A percentile compares a stretch with the other conserved stretches of the same genome.
These are phyloP conservation scores for Gomphus sp. DNA, from an alignment of 1,284 basidiomycete genomes.

Conservation along the genomic window DNA sequence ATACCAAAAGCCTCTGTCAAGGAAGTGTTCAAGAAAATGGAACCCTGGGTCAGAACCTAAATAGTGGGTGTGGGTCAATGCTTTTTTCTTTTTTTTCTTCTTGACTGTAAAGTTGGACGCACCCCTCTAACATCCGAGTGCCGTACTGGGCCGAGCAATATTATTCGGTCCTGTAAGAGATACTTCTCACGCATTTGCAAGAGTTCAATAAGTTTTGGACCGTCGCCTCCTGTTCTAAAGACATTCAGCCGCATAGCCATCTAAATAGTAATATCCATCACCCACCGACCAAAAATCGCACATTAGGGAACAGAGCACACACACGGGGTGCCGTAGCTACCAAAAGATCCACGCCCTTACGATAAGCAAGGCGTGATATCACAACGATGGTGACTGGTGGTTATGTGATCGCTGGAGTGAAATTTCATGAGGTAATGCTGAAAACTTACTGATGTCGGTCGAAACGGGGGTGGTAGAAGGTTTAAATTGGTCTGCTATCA, in stretches of 20 bases:
- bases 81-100: background rate
- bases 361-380: conserved; percentile 90
- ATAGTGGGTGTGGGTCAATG: background rate
- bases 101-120: conserved; percentile 18
- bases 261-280: conserved; percentile 1
- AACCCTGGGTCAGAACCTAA: conserved; percentile 76
- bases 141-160: conserved; percentile 75
- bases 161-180: conserved; percentile 83
- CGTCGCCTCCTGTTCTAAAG: conserved; percentile 65
- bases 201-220: conserved; percentile 91
- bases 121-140: conserved; percentile 81
- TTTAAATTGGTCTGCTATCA: conserved; percentile 82
- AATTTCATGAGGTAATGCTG: too few relatives aligned
- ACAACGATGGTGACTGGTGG: conserved; percentile 94
- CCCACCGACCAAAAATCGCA: conserved; percentile 83
- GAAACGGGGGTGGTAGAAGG: conserved; percentile 37
- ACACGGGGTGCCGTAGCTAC: conserved; percentile 88
- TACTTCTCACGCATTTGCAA: conserved; percentile 94
- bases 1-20: conserved; percentile 97
- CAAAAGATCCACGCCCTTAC: conserved; percentile 95
- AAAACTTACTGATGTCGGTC: conserved; percentile 49
- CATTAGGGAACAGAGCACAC: conserved; percentile 75
- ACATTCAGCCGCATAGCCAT: background rate
- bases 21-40: conserved; percentile 93
- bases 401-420: too few relatives aligned